Conservation (phyloP, 192 early-diverging fungal species). For the Backusella westeae region DNA sequence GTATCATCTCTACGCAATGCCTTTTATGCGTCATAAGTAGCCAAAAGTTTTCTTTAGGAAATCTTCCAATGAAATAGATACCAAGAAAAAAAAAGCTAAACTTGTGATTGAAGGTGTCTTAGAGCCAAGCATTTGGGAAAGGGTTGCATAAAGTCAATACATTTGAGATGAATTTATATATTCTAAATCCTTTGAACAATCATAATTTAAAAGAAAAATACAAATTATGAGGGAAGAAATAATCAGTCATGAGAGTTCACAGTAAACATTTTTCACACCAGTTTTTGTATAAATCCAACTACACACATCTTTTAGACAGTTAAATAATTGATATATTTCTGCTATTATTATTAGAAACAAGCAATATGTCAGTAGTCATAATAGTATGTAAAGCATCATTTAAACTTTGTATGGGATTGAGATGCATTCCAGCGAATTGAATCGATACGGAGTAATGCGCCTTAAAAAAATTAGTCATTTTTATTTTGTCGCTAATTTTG, state of each 20-base stretch:
- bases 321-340: too few relatives aligned
- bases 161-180: background rate
- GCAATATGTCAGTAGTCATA: too few relatives aligned
- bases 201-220: background rate
- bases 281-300: background rate
- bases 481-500: background rate
- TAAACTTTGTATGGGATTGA: background rate
- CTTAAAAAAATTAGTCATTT: background rate
- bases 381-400: background rate
- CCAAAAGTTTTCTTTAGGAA: background rate
- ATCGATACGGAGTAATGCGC: background rate
- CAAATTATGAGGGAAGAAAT: background rate
- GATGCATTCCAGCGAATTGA: background rate
- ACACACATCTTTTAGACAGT: too few relatives aligned
- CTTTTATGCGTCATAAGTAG: background rate
- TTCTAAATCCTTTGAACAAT: background rate
- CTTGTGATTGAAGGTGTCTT: background rate
- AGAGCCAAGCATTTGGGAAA: background rate
- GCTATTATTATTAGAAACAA: too few relatives aligned
- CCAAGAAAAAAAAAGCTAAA: background rate
- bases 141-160: background rate
- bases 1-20: background rate
- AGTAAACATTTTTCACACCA: background rate
- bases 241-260: background rate
- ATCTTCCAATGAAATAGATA: background rate